These are phyloP conservation scores for Geranomyces variabilis DNA, from an alignment of 192 early-diverging fungal species.

Conservation along the genomic window DNA sequence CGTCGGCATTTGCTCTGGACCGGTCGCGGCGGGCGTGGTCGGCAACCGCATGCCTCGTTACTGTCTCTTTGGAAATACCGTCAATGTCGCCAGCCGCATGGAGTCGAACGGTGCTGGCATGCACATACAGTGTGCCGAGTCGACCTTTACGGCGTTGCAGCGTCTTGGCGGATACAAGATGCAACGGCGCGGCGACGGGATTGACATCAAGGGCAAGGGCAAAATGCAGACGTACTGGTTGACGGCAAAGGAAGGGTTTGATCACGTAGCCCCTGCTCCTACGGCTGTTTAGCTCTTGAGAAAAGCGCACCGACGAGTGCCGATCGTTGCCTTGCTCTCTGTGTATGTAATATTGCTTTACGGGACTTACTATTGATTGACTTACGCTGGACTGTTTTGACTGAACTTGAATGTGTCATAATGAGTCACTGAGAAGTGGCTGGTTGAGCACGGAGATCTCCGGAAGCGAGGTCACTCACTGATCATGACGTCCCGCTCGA, in stretches of 20 bases:
- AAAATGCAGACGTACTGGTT: constrained; percentile 44
- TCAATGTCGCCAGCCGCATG: constrained; percentile 41
- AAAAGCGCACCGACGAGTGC: too few relatives aligned
- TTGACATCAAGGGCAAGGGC: constrained; percentile 40
- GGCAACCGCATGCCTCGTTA: constrained; percentile 49
- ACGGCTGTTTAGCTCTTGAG: constrained; percentile 11
- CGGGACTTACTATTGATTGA: too few relatives aligned
- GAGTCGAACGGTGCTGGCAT: constrained; percentile 32
- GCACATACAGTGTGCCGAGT: constrained; percentile 38
- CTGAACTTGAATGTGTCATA: too few relatives aligned
- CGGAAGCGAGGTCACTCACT: too few relatives aligned
- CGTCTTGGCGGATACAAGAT: constrained; percentile 34
- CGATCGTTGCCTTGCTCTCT: too few relatives aligned
- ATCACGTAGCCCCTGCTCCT: constrained; percentile 1
- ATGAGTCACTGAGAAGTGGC: too few relatives aligned
- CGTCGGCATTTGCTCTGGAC: constrained; percentile 43
- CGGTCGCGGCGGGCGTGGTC: constrained; percentile 44
- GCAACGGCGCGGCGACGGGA: constrained; percentile 27
- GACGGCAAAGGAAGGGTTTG: constrained; percentile 33
- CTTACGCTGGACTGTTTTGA: too few relatives aligned
- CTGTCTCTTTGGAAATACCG: constrained; percentile 46
- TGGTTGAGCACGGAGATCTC: too few relatives aligned
- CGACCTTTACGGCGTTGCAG: constrained; percentile 23
- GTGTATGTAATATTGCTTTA: too few relatives aligned
- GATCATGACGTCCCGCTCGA: too few relatives aligned